Evolutionary conservation across 2,329 filamentous ascomycete genomes (phyloP).

Genomic region (Pestalotiopsis sp.): DNA sequence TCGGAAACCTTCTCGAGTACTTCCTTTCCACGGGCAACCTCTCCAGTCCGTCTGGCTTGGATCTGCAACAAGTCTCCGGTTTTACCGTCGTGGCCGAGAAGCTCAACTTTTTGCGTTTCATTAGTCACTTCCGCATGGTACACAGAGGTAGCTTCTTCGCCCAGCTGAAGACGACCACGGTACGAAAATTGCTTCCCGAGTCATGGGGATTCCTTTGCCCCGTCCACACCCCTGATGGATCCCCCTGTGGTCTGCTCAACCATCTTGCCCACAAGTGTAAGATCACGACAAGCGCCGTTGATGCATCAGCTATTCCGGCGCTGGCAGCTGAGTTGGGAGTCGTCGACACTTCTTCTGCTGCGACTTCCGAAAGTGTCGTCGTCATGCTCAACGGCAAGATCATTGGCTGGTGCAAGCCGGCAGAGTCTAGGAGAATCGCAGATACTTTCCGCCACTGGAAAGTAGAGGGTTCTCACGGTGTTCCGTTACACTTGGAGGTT

Average conservation of each 20-base stretch:
- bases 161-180: slow-evolving; percentile 94
- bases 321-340: slow-evolving; percentile 81
- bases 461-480: slow-evolving; percentile 78
- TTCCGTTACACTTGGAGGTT: slow-evolving; percentile 86
- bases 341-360: slow-evolving; percentile 73
- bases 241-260: slow-evolving; percentile 91
- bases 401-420: slow-evolving; percentile 86
- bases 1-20: slow-evolving; percentile 87
- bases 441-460: slow-evolving; percentile 95
- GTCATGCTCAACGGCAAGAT: slow-evolving; percentile 91
- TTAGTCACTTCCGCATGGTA: slow-evolving; percentile 98
- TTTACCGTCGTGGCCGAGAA: slow-evolving; percentile 98
- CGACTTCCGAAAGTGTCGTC: slow-evolving; percentile 80
- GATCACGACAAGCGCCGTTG: slow-evolving; percentile 75
- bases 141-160: slow-evolving; percentile 99
- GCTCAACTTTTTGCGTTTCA: slow-evolving; percentile 98
- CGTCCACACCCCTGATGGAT: slow-evolving; percentile 95
- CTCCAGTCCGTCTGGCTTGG: slow-evolving; percentile 85
- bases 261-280: slow-evolving; percentile 95
- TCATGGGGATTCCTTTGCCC: slow-evolving; percentile 98
- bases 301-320: slow-evolving; percentile 74
- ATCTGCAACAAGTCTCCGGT: slow-evolving; percentile 91
- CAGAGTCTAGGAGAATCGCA: slow-evolving; percentile 78
- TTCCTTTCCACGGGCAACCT: slow-evolving; percentile 96
- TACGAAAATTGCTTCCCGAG: slow-evolving; percentile 91